Percentiles rank a stretch among this genome's conserved stretches.
Evolutionary conservation across 2,329 filamentous ascomycete genomes (phyloP).

Genomic region (Fusarium staphyleae): DNA sequence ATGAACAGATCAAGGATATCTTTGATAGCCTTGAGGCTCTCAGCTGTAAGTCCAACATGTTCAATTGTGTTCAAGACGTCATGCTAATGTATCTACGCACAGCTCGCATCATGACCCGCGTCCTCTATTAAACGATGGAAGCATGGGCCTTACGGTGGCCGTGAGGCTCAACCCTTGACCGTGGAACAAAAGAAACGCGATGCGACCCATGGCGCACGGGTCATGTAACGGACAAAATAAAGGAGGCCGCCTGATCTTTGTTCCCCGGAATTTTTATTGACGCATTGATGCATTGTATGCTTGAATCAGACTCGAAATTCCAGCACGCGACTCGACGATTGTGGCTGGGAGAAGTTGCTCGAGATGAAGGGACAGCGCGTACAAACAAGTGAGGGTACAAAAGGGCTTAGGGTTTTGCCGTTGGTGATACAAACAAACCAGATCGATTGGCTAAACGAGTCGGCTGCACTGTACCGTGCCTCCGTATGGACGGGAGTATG

Average conservation of each 20-base stretch:
- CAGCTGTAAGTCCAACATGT: constrained; percentile 65
- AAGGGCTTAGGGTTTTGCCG: constrained; percentile 36
- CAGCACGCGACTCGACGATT: constrained; percentile 20
- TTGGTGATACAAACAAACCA: constrained; percentile 11
- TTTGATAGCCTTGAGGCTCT: constrained; percentile 83
- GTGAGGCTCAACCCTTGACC: constrained; percentile 28
- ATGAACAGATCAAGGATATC: constrained; percentile 82
- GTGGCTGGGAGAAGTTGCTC: constrained; percentile 14
- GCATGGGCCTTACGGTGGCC: constrained; percentile 9
- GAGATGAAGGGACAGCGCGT: constrained; percentile 7
- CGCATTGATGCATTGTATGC: constrained; percentile 31
- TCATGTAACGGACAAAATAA: constrained; percentile 26
- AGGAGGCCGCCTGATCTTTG: constrained; percentile 28
- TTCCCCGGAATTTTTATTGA: constrained; percentile 24
- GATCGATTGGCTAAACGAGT: constrained; percentile 28
- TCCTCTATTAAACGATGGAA: constrained; percentile 51
- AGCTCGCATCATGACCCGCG: constrained; percentile 57
- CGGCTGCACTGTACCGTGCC: constrained; percentile 35
- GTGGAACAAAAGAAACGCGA: constrained; percentile 25
- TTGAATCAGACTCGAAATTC: constrained; percentile 12
- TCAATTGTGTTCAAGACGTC: not conserved
- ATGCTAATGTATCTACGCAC: constrained; percentile 22
- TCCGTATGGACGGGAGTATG: not conserved
- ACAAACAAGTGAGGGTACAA: constrained; percentile 13
- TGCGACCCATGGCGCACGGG: constrained; percentile 23